phyloP scores from a whole-genome alignment of 1,284 basidiomycete genomes.

The Rhodotorula sp. region DNA sequence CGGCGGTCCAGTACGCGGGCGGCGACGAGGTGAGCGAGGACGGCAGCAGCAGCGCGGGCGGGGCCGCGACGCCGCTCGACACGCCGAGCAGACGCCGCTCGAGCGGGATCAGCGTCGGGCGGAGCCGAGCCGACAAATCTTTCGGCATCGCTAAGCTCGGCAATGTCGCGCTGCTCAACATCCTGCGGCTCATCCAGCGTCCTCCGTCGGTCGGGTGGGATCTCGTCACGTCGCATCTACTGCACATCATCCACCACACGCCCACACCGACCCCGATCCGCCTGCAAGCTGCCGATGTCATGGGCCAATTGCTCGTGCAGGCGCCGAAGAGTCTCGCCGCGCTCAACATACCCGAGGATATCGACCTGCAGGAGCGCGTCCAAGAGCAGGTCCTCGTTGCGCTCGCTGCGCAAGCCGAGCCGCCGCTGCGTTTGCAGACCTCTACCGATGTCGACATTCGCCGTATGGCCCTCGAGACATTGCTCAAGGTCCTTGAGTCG shows the following conservation, averaged over 20 bases:
- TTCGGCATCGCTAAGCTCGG: slow-evolving; percentile 86
- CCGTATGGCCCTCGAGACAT: slow-evolving; percentile 79
- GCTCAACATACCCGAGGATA: background rate
- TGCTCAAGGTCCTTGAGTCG: slow-evolving; percentile 84
- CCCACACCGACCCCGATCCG: slow-evolving; percentile 75
- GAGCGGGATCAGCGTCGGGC: slow-evolving; percentile 35
- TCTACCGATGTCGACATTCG: slow-evolving; percentile 66
- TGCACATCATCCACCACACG: slow-evolving; percentile 68
- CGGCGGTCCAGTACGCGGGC: background rate
- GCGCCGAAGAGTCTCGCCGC: slow-evolving; percentile 61
- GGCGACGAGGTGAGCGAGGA: background rate
- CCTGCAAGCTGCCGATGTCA: slow-evolving; percentile 78
- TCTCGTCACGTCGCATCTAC: slow-evolving; percentile 72
- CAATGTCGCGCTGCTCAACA: slow-evolving; percentile 74
- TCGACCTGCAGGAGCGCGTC: slow-evolving; percentile 62
- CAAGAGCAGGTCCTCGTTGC: slow-evolving; percentile 81
- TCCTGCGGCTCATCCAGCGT: slow-evolving; percentile 76
- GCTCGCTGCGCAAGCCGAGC: slow-evolving; percentile 74
- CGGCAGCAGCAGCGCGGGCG: background rate
- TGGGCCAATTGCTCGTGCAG: slow-evolving; percentile 73
- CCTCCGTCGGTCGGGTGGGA: slow-evolving; percentile 84
- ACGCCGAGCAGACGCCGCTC: slow-evolving; percentile 28
- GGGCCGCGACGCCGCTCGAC: slow-evolving; percentile 9
- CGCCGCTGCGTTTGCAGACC: slow-evolving; percentile 51
- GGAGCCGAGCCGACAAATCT: slow-evolving; percentile 50